Evolutionary conservation across 805 yeast species (phyloP).

Genomic region (Zygosaccharomyces kombuchaensis): DNA sequence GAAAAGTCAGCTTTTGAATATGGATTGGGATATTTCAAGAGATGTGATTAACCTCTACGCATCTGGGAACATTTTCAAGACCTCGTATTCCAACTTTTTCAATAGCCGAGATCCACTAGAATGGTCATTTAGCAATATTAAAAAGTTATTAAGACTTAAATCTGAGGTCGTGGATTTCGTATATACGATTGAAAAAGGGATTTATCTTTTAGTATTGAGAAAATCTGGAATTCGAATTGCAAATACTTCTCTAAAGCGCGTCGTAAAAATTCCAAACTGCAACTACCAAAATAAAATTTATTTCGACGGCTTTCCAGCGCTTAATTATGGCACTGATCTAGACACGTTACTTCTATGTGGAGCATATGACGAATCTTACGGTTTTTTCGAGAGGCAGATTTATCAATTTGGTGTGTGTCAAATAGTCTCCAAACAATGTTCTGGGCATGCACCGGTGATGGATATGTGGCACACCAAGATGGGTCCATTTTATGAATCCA

Average conservation of each 20-base stretch:
- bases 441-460: conserved; percentile 5
- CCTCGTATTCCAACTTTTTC: neutral
- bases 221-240: neutral
- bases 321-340: conserved; percentile 4
- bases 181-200: neutral
- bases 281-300: conserved; percentile 1
- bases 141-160: neutral
- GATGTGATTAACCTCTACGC: neutral
- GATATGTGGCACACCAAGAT: conserved; percentile 8
- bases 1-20: neutral
- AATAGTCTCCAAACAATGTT: neutral
- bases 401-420: neutral
- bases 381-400: conserved; percentile 10
- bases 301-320: conserved; percentile 6
- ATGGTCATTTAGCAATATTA: neutral
- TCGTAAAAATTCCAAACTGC: neutral
- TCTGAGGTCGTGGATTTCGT: neutral
- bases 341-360: conserved; percentile 10
- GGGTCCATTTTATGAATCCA: conserved; percentile 9
- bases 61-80: neutral
- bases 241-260: neutral
- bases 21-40: neutral
- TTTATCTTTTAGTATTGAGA: neutral
- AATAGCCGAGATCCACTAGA: neutral
- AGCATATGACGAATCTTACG: conserved; percentile 6